Base-by-base conservation (phyloP, 1,284 basidiomycete species). In the Ustilago loliicola region DNA sequence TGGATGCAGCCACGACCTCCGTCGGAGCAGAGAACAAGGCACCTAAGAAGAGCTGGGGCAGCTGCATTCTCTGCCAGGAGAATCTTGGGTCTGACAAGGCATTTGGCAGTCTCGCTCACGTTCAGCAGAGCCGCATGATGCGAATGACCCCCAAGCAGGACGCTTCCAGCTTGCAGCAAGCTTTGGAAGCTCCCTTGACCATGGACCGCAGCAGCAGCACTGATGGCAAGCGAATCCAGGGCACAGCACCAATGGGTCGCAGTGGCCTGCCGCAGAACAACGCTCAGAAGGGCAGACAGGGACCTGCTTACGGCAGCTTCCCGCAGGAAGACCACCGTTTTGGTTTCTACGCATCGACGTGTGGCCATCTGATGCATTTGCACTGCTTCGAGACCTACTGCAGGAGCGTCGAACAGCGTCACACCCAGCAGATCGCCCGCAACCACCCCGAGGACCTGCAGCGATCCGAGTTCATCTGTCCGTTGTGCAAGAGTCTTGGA, bases 41-140 rank as follows among this genome's bases (percentile, higher is more conserved):
- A 21, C 52, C 61, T 2, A 73, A 74, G 58, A 70, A 71, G 66
- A 73, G 60, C 36, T 68, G 64, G 75, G 97, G 96, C 1, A 93
- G 92, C 29, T 99, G 97, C 86, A 99, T 99, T 76, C 94, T 99
- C 9, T 99, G 97, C 82, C 97, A 99, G 86, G 97, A 99, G 86
- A 93, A 95, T 70, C 90, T 98, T 55, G 93, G 91, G 69, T 87
- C 89, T 0, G 88, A 90, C 15, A 90, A 91, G 69, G 89, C 93
- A 0, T 98, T 98, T 83, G 97, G 97, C 15, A 91, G 91, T 54
- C 90, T 99, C n/a, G 94, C 93, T 1, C 89, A 96, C 67, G 86
- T 99, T 6, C 96, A 99, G 85, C 92, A 94, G 0, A 98, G 95
- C 86, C 90, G 93, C 42, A 88, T 95, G 61, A 89, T 99, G 38